Base-by-base conservation (phyloP, 495 filamentous ascomycete genomes). In the Usnea hakonensis region DNA sequence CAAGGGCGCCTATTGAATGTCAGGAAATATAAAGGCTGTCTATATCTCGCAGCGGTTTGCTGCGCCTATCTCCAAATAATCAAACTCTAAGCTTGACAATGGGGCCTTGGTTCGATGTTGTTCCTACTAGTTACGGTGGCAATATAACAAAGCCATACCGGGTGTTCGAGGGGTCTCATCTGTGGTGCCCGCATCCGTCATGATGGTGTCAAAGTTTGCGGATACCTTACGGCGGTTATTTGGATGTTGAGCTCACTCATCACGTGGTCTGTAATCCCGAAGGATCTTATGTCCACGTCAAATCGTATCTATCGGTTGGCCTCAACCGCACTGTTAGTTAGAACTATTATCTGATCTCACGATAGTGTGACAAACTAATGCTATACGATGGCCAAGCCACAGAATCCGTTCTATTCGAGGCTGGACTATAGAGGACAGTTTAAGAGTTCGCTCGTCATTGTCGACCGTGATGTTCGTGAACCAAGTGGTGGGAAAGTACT, bases 271-370 rank as follows among this genome's bases (percentile, higher is more conserved):
- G 55, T 57, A 40, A 40, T 32, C 28, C 5, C 30, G n/a, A 55
- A 55, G 19, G 16, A 17, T 32, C 16, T 33, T 7, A 28, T 35
- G 13, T 53, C 19, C n/a, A 9, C 17, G 37, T 64, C 55, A 16
- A 35, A 64, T 1, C 26, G 16, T 32, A 64, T 53, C 61, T 38
- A 58, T 16, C 43, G 56, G 30, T 52, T 38, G 50, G 52, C 30
- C 52, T 55, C 10, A 16, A 36, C 35, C 35, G 35, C 35, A 36
- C 35, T 36, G 26, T 55, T 4, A 17, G 30, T 55, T 55, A 55
- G 52, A 28, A 16, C 32, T 28, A 11, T 23, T 21, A 26, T 14
- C 13, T 21, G 21, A 28, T 26, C 10, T 35, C 9, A 33, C 32
- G 5, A 33, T 4, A 19, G 52, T 33, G 11, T 17, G 28, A 55